Percentiles rank a stretch among this genome's conserved stretches.
Conservation (phyloP, 495 filamentous ascomycete genomes). For the Aspergillus nidulans region DNA sequence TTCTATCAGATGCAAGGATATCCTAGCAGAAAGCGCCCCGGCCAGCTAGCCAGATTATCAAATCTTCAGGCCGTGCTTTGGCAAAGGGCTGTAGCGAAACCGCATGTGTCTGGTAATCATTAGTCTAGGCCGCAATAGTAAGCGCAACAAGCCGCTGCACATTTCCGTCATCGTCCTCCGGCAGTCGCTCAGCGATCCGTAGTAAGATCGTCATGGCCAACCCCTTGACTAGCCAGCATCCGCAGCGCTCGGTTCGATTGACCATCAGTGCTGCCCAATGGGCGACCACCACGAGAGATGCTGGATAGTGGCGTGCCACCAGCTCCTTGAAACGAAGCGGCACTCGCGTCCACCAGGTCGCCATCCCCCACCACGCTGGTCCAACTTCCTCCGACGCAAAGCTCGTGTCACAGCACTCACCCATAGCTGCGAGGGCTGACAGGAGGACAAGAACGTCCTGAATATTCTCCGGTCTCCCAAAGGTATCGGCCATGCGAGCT, state of each 20-base stretch:
- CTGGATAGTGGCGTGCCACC: not conserved
- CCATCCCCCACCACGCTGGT: not conserved
- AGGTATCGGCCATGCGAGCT: not conserved
- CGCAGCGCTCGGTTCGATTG: not conserved
- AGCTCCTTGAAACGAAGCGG: not conserved
- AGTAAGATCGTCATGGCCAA: not conserved
- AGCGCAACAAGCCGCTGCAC: not conserved
- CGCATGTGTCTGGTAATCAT: no score
- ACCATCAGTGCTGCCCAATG: slow-evolving; percentile 8
- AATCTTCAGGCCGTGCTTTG: no score
- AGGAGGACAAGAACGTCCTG: not conserved
- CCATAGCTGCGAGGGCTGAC: not conserved
- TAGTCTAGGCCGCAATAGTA: not conserved
- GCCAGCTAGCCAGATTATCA: no score
- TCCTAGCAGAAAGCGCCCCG: no score
- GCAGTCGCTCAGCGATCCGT: not conserved
- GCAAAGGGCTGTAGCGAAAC: no score
- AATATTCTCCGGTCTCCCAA: not conserved
- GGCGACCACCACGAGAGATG: not conserved
- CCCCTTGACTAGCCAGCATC: slow-evolving; percentile 1
- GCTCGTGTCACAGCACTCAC: slow-evolving; percentile 2
- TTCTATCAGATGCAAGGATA: no score
- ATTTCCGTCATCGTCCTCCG: not conserved
- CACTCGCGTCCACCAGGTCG: not conserved
- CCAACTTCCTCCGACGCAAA: not conserved